Percentiles rank a stretch among this genome's conserved stretches.
phyloP scores from a whole-genome alignment of 768 basidiomycete genomes.

The Termitomyces sp. region DNA sequence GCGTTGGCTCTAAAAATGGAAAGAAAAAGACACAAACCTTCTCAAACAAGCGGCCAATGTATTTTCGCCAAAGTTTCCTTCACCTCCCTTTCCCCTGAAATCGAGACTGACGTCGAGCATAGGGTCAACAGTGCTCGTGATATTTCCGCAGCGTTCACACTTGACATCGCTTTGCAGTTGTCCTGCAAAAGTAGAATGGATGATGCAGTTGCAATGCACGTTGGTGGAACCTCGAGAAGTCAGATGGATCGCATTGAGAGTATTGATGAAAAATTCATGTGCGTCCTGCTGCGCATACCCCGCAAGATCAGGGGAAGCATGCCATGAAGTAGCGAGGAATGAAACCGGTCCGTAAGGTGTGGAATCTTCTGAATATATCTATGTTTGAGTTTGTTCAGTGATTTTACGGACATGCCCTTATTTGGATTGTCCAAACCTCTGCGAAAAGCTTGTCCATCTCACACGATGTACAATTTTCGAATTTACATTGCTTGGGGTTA shows the following conservation, averaged over 20 bases:
- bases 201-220: conserved; percentile 83
- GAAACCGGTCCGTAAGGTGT: conserved; percentile 77
- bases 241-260: conserved; percentile 83
- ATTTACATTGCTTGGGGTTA: conserved; percentile 66
- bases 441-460: conserved; percentile 88
- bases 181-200: conserved; percentile 88
- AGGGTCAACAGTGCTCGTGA: conserved; percentile 79
- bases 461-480: conserved; percentile 79
- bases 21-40: conserved; percentile 41
- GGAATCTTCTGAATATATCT: conserved; percentile 57
- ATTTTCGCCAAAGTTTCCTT: conserved; percentile 43
- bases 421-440: conserved; percentile 45
- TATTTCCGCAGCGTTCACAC: conserved; percentile 80
- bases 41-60: conserved; percentile 75
- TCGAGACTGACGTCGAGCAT: conserved; percentile 91
- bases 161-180: conserved; percentile 84
- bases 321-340: conserved; percentile 85
- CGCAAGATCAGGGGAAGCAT: conserved; percentile 71
- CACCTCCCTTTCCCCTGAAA: conserved; percentile 54
- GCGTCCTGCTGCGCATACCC: conserved; percentile 96
- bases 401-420: background rate
- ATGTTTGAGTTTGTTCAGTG: background rate
- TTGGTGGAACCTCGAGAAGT: conserved; percentile 73
- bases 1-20: background rate
- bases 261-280: conserved; percentile 82